Conservation (phyloP, 371 early-diverging fungal genomes). For the Ordospora colligata region DNA sequence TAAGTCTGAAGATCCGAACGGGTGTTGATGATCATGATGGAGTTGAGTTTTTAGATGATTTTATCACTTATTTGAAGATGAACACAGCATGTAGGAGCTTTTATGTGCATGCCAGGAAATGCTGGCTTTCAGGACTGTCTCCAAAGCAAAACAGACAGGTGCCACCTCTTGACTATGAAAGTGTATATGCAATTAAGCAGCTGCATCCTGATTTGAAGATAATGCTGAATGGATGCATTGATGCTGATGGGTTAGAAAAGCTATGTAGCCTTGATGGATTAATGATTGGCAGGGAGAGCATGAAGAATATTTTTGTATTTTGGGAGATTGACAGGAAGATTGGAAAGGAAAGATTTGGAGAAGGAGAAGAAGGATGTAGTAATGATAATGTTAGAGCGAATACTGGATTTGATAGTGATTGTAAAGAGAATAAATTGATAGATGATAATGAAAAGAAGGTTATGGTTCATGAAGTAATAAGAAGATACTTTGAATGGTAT, state of each 20-base stretch:
- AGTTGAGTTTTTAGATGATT: slow-evolving; percentile 55
- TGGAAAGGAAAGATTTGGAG: neutral
- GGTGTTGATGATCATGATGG: slow-evolving; percentile 61
- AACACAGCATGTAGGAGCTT: slow-evolving; percentile 63
- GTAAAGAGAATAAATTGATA: neutral
- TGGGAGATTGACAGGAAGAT: neutral
- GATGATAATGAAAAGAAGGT: neutral
- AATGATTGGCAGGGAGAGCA: slow-evolving; percentile 61
- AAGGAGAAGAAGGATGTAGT: neutral
- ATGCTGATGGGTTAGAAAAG: slow-evolving; percentile 17
- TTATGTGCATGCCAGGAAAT: slow-evolving; percentile 76
- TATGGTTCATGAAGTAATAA: neutral
- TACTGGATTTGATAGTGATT: no score
- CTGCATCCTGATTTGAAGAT: slow-evolving; percentile 66
- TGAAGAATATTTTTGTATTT: slow-evolving; percentile 57
- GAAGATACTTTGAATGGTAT: neutral
- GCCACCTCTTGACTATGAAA: slow-evolving; percentile 69
- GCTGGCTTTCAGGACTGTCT: slow-evolving; percentile 70
- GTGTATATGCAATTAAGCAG: slow-evolving; percentile 66
- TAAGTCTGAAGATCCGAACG: slow-evolving; percentile 59
- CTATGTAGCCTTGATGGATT: slow-evolving; percentile 54
- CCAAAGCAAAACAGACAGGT: slow-evolving; percentile 72
- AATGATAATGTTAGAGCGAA: neutral
- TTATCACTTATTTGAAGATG: slow-evolving; percentile 57
- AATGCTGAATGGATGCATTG: slow-evolving; percentile 72